Base-by-base conservation (phyloP, 169 alveolate species). In the Plasmodium fragile region DNA sequence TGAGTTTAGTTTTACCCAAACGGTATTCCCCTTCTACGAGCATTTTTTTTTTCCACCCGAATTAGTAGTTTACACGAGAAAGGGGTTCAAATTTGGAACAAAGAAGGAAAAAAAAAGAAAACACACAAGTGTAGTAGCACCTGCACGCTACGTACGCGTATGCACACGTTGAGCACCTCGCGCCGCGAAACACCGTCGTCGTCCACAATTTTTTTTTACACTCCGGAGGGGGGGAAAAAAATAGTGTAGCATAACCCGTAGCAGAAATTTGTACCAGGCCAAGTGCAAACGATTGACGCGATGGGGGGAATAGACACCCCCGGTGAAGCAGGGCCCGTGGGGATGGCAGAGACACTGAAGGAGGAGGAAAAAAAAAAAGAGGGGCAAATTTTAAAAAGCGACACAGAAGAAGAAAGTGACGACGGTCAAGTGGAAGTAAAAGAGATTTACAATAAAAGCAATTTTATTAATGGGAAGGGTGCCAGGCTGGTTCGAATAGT, bases 401-500 rank as follows among this genome's bases (percentile, higher is more conserved):
- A 83, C 2, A 82, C 41, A 34, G 55, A 69, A 39, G 49, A 34
- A 5, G 83, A 83, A 3, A 72, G 84, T 49, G 84, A 84, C 18
- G 78, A 43, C 13, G 53, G 65, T 18, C 84, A 84, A 84, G 81
- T 82, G 75, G 84, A 84, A 84, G 84, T 71, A 32, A 49, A 49
- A 32, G 93, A 95, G 93, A 83, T 95, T 32, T 95, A 95, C 92
- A 92, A 95, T 78, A 95, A 94, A 90, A 80, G 69, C 34, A 85
- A 92, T 4, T 95, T 94, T 92, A 53, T 94, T 30, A 93, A 92
- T 71, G 87, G 95, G 52, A 80, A 94, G 16, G 95, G 94, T 6
- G 97, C 93, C 39, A 77, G 97, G 25, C 92, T 94, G 16, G 95
- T 93, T 16, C 96, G 97, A 53, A 95, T 95, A 53, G 8, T 95